A percentile compares a stretch with the other conserved stretches of the same genome.
Conservation (phyloP, 805 yeast species). For the Barnettozyma sucrosica region DNA sequence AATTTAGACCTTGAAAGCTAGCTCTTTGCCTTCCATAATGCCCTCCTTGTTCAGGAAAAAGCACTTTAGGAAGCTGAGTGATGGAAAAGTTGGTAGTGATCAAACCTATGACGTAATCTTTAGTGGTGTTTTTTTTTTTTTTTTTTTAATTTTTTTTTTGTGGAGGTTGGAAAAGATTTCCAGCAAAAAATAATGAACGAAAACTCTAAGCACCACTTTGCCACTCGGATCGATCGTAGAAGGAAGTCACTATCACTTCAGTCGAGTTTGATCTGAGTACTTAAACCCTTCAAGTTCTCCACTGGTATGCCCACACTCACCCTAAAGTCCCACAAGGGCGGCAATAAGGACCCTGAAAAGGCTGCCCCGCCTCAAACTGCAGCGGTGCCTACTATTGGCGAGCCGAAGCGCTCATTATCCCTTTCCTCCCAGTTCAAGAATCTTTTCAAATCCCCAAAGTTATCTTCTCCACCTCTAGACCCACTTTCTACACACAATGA, state of each 20-base stretch:
- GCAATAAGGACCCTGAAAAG: conserved; percentile 1
- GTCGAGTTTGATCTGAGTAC: neutral
- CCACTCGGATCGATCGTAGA: neutral
- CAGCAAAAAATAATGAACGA: neutral
- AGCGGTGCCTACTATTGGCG: neutral
- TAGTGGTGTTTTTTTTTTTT: neutral
- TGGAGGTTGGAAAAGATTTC: neutral
- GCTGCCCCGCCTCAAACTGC: neutral
- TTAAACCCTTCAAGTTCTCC: neutral
- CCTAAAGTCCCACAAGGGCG: neutral
- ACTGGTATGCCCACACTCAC: neutral
- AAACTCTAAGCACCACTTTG: neutral
- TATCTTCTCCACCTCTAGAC: neutral
- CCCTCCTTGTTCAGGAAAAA: too few species aligned
- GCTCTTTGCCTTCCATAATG: too few species aligned
- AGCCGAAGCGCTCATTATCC: neutral
- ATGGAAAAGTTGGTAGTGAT: too few species aligned
- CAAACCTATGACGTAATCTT: neutral
- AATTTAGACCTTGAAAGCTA: too few species aligned
- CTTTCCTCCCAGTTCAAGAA: conserved; percentile 1
- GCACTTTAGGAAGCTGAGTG: too few species aligned
- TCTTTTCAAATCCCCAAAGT: neutral
- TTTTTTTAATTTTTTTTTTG: neutral
- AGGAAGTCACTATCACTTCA: neutral
- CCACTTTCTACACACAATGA: neutral